A percentile compares a stretch with the other conserved stretches of the same genome.
Conservation (phyloP, 2,329 filamentous ascomycete species). For the Cladophialophora psammophila region DNA sequence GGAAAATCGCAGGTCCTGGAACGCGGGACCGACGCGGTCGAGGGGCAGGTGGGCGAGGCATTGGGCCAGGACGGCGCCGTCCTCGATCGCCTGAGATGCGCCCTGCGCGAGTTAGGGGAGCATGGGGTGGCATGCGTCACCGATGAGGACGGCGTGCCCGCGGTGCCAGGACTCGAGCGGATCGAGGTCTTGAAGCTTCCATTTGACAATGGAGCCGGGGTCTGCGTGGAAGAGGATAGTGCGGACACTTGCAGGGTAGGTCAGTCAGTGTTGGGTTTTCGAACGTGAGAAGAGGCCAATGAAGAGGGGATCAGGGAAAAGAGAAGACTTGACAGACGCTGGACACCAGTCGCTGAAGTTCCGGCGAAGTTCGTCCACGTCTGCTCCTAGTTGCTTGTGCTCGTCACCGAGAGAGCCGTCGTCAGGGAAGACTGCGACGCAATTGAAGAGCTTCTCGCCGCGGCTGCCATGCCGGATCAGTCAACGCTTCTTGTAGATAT, state of each 20-base stretch:
- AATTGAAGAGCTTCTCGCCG: constrained; percentile 19
- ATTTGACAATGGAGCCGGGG: constrained; percentile 17
- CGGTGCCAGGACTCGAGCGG: constrained; percentile 13
- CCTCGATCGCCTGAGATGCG: constrained; percentile 5
- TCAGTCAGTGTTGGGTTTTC: neutral
- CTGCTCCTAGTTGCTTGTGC: constrained; percentile 16
- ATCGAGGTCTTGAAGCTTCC: constrained; percentile 17
- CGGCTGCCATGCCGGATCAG: constrained; percentile 4
- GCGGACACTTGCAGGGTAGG: neutral
- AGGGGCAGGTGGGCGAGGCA: constrained; percentile 13
- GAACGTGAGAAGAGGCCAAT: neutral
- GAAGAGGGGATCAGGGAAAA: neutral
- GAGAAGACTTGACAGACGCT: constrained; percentile 2
- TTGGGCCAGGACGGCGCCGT: constrained; percentile 16
- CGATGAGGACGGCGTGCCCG: constrained; percentile 11
- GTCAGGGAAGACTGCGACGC: constrained; percentile 16
- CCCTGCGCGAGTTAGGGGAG: neutral
- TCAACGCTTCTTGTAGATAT: neutral
- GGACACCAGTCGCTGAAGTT: constrained; percentile 20
- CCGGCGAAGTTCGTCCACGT: constrained; percentile 14
- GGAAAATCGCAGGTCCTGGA: constrained; percentile 10
- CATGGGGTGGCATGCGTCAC: constrained; percentile 15
- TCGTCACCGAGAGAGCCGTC: constrained; percentile 19
- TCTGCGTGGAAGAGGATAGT: constrained; percentile 17
- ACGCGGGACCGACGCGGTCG: constrained; percentile 11